Evolutionary conservation across 805 yeast genomes (phyloP), one percentile per base, ranked within the genome.

Genomic region (Nakazawaea ishiwadae): DNA sequence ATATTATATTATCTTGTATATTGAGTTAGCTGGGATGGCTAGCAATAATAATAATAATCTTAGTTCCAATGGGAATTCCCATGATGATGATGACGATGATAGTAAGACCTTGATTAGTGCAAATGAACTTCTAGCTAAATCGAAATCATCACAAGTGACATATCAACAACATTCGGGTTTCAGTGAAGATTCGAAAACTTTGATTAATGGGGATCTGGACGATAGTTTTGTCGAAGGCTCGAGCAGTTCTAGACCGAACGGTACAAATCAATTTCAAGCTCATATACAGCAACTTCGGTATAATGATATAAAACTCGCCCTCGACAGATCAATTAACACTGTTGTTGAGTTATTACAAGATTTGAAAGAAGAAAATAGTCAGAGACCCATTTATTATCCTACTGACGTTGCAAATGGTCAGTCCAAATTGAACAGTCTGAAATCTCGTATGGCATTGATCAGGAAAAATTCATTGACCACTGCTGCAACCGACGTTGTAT

Each of bases 241-340:
- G 2, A 51, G 54, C 19, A 53, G 65, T 5, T 56, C 66, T 14
- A 64, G 63, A 26, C 55, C 59, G 29, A 66, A 71, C 0, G 67
- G 66, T 6, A 30, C 34, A 2, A 17, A 17, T 16, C 40, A 37
- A 11, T 31, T 42, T 14, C 31, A 42, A 15, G 35, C 82, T 1
- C 82, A 88, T 39, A 57, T 83, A 24, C 77, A 80, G 44, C 96
- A 90, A 55, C 62, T 83, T 43, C 84, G 77, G 46, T 91, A 84
- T 58, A 87, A 87, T 55, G 80, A 81, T 51, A 81, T 81, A 63
- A 73, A 84, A 42, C 65, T 77, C 0, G 71, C 82, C 1, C 65
- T 90, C 42, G 82, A 78, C 44, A 66, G 84, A 39, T 70, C 81
- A 1, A 80, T 84, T 43, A 63, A 70, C 45, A 67, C 73, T 23